Evolutionary conservation across 352 stramenopile species (phyloP).

Genomic region (Globisporangium orthogonon): DNA sequence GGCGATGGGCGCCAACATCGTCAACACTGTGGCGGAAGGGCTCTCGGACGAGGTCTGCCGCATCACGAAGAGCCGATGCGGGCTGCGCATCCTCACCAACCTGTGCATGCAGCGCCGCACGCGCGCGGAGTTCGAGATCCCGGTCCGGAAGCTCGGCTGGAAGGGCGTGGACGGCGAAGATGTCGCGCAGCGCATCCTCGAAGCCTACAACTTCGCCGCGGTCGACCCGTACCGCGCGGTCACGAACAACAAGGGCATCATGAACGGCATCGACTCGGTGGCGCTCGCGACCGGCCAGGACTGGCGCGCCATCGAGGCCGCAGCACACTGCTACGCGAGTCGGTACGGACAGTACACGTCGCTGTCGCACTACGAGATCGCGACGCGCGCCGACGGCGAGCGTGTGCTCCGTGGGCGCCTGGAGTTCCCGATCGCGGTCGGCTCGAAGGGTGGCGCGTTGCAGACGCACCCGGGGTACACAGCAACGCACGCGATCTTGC

Average conservation of each 20-base stretch:
- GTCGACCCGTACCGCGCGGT: constrained; percentile 80
- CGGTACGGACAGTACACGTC: constrained; percentile 74
- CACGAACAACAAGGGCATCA: constrained; percentile 89
- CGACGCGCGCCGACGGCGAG: constrained; percentile 25
- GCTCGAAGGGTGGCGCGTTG: constrained; percentile 76
- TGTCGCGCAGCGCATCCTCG: constrained; percentile 70
- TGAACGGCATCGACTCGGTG: constrained; percentile 83
- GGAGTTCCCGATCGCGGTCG: constrained; percentile 75
- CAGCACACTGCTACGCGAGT: constrained; percentile 76
- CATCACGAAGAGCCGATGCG: constrained; percentile 54
- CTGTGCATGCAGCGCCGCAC: constrained; percentile 80
- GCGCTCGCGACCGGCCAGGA: constrained; percentile 80
- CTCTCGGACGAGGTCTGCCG: constrained; percentile 65
- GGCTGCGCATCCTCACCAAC: constrained; percentile 87
- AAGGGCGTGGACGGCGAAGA: constrained; percentile 73
- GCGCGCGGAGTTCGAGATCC: constrained; percentile 65
- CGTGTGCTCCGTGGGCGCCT: constrained; percentile 59
- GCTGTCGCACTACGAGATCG: constrained; percentile 68
- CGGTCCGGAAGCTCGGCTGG: constrained; percentile 64
- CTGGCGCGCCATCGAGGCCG: constrained; percentile 79
- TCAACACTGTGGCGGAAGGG: constrained; percentile 84
- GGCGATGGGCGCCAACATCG: constrained; percentile 87
- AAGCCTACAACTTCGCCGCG: constrained; percentile 82
- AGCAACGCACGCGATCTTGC: constrained; percentile 70
- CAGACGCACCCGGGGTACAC: constrained; percentile 79